Evolutionary conservation across 768 basidiomycete genomes (phyloP).

Genomic region (Termitomyces sp.): DNA sequence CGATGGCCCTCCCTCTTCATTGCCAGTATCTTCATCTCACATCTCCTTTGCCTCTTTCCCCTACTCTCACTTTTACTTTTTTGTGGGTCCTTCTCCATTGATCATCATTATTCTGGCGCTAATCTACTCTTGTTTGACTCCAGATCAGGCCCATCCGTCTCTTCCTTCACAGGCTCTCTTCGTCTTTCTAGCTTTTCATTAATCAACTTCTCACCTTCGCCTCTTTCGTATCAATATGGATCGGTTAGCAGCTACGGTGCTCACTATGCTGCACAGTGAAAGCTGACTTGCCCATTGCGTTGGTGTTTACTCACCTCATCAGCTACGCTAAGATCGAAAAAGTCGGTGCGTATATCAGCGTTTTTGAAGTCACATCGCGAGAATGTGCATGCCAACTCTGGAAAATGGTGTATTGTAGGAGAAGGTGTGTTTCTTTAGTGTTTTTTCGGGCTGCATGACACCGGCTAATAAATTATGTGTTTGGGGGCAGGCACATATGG

Average conservation of each 20-base stretch:
- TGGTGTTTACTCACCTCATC: constrained; percentile 11
- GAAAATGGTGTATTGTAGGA: constrained; percentile 26
- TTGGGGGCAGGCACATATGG: constrained; percentile 82
- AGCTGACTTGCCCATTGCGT: constrained; percentile 11
- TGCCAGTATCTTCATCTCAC: constrained; percentile 8
- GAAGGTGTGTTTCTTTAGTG: constrained; percentile 38
- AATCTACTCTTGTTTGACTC: not conserved
- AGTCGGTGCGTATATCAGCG: constrained; percentile 68
- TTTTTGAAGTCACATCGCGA: constrained; percentile 6
- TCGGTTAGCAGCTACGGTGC: constrained; percentile 27
- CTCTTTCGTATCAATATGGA: constrained; percentile 29
- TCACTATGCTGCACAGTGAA: constrained; percentile 9
- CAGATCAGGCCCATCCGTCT: constrained; percentile 12
- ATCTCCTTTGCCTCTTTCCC: constrained; percentile 11
- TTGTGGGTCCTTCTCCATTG: constrained; percentile 14
- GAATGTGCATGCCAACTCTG: constrained; percentile 1
- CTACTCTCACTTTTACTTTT: constrained; percentile 12
- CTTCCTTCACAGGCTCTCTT: constrained; percentile 11
- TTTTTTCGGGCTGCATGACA: not conserved
- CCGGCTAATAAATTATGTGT: constrained; percentile 7
- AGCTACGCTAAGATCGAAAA: constrained; percentile 98
- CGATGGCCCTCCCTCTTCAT: constrained; percentile 10
- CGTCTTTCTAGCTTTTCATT: constrained; percentile 5
- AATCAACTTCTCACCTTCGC: not conserved
- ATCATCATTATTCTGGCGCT: constrained; percentile 3